Base-by-base conservation (phyloP, 1,139 yeast genomes). In the Yamadazyma songkhlaensis region DNA sequence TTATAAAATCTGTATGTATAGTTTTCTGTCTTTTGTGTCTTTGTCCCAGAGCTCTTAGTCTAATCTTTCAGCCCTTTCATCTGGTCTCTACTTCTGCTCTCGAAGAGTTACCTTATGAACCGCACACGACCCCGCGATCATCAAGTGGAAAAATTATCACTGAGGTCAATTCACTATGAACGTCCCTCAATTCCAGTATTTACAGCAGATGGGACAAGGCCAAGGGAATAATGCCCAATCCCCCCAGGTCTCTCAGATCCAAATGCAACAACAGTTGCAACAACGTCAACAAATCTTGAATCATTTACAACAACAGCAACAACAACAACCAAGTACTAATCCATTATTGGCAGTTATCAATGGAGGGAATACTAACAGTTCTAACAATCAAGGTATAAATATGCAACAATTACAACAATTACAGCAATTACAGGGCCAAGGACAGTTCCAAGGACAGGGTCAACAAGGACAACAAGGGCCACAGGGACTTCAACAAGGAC, bases 111-210 rank as follows among this genome's bases (percentile, higher is more conserved):
- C 6, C 27, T 25, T 25, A 25, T 25, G 27, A 25, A 25, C 27
- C 27, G 27, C 27, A 8, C 27, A 25, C 27, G 27, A 10, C 11
- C 6, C 6, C 13, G 27, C 30, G 30, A 27, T 9, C 10, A 27
- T 14, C 20, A 11, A 10, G n/a, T 12, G 20, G 30, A 27, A 30
- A 30, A 30, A 30, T 17, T 30, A 12, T 14, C 24, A 30, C 15
- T 6, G 7, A n/a, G n/a, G n/a, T n/a, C n/a, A n/a, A n/a, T n/a
- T n/a, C n/a, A 25, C 13, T 9, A 59, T 59, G 64, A 69, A 65
- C 56, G 62, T 65, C 41, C 74, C 74, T 29, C 76, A 69, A 46
- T 64, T 69, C 38, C 75, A 67, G 48, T 69, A 67, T 50, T 57
- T 70, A 44, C 75, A 65, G 51, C 65, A 56, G 46, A 47, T 51